phyloP scores from a whole-genome alignment of 2,329 filamentous ascomycete genomes.

The Fusarium pseudograminearum region DNA sequence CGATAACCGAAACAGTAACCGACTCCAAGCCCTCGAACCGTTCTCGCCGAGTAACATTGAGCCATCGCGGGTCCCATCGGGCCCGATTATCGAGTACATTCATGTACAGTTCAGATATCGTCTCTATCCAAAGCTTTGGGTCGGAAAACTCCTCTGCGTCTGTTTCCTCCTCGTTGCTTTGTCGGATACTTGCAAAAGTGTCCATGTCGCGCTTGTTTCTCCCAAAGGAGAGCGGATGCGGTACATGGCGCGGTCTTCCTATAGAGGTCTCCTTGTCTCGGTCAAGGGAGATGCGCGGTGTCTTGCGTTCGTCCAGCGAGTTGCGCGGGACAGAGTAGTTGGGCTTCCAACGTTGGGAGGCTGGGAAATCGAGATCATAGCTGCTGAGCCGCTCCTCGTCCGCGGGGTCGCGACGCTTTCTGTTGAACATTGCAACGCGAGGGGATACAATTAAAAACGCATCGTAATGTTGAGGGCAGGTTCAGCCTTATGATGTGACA shows the following conservation, averaged over 20 bases:
- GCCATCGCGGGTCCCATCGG: slow-evolving; percentile 21
- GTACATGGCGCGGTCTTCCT: background rate
- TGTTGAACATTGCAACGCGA: slow-evolving; percentile 25
- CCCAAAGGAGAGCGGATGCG: slow-evolving; percentile 26
- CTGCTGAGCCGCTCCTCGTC: slow-evolving; percentile 23
- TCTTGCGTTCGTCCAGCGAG: slow-evolving; percentile 4
- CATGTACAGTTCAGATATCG: slow-evolving; percentile 49
- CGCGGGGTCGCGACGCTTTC: slow-evolving; percentile 1
- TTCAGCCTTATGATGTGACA: slow-evolving; percentile 11
- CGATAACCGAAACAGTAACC: slow-evolving; percentile 8
- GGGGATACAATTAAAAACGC: background rate
- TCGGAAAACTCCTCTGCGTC: slow-evolving; percentile 43
- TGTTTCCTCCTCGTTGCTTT: background rate
- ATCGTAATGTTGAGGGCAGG: background rate
- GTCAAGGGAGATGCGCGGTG: slow-evolving; percentile 30
- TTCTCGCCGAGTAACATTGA: slow-evolving; percentile 19
- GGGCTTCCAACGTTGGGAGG: slow-evolving; percentile 47
- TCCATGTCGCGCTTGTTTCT: slow-evolving; percentile 36
- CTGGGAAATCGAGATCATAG: slow-evolving; percentile 40
- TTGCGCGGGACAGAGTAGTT: slow-evolving; percentile 40
- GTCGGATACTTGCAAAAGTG: background rate
- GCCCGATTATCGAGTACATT: slow-evolving; percentile 41
- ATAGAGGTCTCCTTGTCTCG: background rate
- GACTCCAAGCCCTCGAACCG: slow-evolving; percentile 24
- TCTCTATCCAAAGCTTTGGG: slow-evolving; percentile 48